phyloP scores from a whole-genome alignment of 2,329 filamentous ascomycete species.

The Trichoderma harzianum region DNA sequence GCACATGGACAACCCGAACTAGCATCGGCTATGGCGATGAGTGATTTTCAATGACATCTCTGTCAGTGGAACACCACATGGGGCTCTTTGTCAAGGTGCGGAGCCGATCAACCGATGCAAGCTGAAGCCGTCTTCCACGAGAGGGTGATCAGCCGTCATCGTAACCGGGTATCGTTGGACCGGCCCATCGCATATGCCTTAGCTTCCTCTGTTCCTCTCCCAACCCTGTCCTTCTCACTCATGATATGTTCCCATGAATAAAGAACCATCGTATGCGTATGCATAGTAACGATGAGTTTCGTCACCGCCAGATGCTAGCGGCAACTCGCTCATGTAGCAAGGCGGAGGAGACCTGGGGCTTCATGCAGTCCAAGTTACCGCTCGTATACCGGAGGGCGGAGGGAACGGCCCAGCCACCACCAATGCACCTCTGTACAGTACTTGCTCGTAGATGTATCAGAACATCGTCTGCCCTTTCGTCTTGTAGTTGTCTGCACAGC shows the following conservation, averaged over 20 bases:
- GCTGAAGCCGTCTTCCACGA: background rate
- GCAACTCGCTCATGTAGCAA: background rate
- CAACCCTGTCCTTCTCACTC: background rate
- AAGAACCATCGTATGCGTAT: background rate
- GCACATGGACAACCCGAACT: background rate
- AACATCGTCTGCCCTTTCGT: background rate
- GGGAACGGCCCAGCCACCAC: background rate
- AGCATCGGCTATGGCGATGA: background rate
- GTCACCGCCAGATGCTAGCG: conserved; percentile 14
- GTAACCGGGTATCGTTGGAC: background rate
- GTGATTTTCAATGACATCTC: background rate
- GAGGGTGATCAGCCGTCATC: background rate
- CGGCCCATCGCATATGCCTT: background rate
- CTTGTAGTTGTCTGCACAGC: background rate
- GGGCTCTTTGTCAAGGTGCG: background rate
- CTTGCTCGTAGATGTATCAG: background rate
- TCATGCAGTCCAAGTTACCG: background rate
- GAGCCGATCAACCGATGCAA: background rate
- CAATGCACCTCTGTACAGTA: background rate
- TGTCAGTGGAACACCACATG: background rate
- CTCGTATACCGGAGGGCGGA: background rate
- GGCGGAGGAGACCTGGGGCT: background rate
- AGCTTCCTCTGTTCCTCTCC: background rate
- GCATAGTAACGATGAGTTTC: background rate
- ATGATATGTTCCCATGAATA: background rate